Evolutionary conservation across 208 protist species (phyloP).

Genomic region (Acanthamoeba triangularis): DNA sequence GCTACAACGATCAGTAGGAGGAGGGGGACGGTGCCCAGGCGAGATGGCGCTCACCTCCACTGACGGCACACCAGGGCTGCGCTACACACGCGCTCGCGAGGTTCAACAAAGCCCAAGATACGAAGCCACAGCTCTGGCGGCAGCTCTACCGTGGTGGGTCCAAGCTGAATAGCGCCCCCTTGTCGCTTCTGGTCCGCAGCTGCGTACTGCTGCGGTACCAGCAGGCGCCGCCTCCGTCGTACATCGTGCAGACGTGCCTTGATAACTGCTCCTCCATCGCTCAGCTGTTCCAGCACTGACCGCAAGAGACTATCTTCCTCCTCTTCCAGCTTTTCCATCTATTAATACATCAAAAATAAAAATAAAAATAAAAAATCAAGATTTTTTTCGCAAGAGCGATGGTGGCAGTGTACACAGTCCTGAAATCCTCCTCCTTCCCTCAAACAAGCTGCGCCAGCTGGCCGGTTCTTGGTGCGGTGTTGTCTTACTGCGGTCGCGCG

Average conservation of each 20-base stretch:
- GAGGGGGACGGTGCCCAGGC: fast-evolving
- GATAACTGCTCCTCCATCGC: background rate
- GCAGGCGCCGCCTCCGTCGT: background rate
- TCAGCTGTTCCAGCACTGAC: background rate
- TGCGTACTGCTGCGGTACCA: background rate
- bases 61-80: background rate
- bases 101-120: background rate
- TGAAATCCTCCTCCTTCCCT: too few relatives aligned
- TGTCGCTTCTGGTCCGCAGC: background rate
- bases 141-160: background rate
- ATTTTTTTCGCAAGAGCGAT: too few relatives aligned
- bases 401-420: too few relatives aligned
- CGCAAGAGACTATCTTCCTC: background rate
- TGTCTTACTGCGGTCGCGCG: background rate
- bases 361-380: too few relatives aligned
- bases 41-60: background rate
- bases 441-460: too few relatives aligned
- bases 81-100: background rate
- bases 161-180: background rate
- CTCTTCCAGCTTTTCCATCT: background rate
- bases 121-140: background rate
- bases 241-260: background rate
- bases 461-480: too few relatives aligned
- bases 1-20: background rate
- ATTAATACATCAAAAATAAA: too few relatives aligned